phyloP scores from a whole-genome alignment of 495 filamentous ascomycete genomes.

The Xeromyces bisporus region DNA sequence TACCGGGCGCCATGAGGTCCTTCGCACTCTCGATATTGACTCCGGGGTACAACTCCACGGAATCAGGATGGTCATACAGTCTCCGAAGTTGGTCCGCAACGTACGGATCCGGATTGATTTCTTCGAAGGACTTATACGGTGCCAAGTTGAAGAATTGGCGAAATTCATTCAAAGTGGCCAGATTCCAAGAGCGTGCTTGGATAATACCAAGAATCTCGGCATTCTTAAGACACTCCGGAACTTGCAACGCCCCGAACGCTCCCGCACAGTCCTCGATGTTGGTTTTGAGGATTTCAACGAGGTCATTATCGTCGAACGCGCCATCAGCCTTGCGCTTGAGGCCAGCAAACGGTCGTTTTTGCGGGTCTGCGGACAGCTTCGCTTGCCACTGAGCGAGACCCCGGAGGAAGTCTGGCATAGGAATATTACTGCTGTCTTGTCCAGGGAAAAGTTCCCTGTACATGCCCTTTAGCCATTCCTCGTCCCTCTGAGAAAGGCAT shows the following conservation, averaged over 20 bases:
- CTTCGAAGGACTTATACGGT: slow-evolving; percentile 61
- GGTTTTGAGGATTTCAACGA: slow-evolving; percentile 48
- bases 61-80: slow-evolving; percentile 65
- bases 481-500: slow-evolving; percentile 53
- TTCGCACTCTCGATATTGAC: slow-evolving; percentile 72
- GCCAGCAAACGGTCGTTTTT: slow-evolving; percentile 44
- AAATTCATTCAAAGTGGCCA: slow-evolving; percentile 78
- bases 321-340: slow-evolving; percentile 43
- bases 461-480: slow-evolving; percentile 54
- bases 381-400: slow-evolving; percentile 44
- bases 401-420: slow-evolving; percentile 36
- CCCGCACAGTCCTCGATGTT: slow-evolving; percentile 42
- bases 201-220: slow-evolving; percentile 78
- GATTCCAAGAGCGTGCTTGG: slow-evolving; percentile 67
- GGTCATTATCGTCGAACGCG: slow-evolving; percentile 45
- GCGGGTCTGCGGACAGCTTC: slow-evolving; percentile 42
- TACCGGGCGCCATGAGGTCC: slow-evolving; percentile 52
- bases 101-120: slow-evolving; percentile 67
- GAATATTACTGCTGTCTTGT: slow-evolving; percentile 29
- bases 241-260: slow-evolving; percentile 55
- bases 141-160: slow-evolving; percentile 61
- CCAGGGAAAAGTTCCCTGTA: slow-evolving; percentile 45
- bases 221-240: slow-evolving; percentile 53
- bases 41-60: slow-evolving; percentile 69
- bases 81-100: slow-evolving; percentile 53